phyloP scores from a whole-genome alignment of 441 rosid species.

The Raphanus hybrid region DNA sequence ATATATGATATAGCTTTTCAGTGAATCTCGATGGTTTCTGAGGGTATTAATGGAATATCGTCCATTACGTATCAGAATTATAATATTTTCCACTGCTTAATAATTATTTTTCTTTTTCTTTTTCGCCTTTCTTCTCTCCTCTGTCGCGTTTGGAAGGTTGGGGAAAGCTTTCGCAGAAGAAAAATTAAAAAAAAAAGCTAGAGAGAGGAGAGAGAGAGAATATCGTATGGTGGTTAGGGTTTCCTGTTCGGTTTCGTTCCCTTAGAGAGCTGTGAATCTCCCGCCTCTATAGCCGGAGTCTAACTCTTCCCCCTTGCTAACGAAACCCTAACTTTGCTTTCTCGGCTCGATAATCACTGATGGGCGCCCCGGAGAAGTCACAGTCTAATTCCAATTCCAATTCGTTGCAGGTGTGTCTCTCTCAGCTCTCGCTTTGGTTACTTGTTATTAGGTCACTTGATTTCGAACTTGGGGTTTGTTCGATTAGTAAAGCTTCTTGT shows the following conservation, averaged over 20 bases:
- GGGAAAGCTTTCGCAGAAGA: conserved; percentile 49
- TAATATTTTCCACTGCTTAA: conserved; percentile 22
- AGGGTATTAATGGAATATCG: conserved; percentile 34
- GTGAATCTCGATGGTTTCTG: conserved; percentile 21
- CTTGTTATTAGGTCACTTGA: not conserved
- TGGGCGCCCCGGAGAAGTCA: conserved; percentile 92
- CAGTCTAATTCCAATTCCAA: conserved; percentile 72
- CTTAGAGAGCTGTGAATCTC: conserved; percentile 40
- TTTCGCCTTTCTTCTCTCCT: conserved; percentile 8
- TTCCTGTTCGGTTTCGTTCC: conserved; percentile 50
- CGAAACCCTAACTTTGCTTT: conserved; percentile 65
- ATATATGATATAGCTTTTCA: conserved; percentile 33
- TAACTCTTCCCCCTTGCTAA: conserved; percentile 29
- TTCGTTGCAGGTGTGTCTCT: conserved; percentile 90
- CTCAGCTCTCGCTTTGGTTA: conserved; percentile 11
- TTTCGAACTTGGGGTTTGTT: conserved; percentile 23
- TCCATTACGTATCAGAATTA: conserved; percentile 28
- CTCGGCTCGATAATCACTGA: conserved; percentile 36
- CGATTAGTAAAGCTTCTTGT: conserved; percentile 34
- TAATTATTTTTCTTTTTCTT: not conserved
- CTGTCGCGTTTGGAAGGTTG: conserved; percentile 51
- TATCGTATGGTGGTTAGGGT: conserved; percentile 52
- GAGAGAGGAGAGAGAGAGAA: not conserved
- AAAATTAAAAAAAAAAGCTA: conserved; percentile 26
- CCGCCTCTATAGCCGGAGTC: conserved; percentile 42